phyloP scores from a whole-genome alignment of 371 early-diverging fungal genomes.

The Catenaria anguillulae region DNA sequence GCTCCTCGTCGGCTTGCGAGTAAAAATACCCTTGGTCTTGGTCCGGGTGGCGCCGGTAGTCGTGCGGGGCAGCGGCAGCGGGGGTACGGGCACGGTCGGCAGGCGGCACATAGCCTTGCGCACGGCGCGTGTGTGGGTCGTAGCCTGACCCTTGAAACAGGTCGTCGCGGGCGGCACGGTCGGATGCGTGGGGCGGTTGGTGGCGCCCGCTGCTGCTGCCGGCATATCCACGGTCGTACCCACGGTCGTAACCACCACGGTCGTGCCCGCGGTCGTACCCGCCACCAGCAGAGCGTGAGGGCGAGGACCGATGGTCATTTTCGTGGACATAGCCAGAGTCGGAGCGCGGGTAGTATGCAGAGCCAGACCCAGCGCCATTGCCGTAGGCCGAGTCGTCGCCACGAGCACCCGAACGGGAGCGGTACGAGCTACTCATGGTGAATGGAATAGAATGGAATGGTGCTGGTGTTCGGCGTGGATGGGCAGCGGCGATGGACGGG shows the following conservation, averaged over 20 bases:
- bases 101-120: too few species aligned
- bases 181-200: background rate
- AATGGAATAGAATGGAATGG: too few species aligned
- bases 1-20: conserved; percentile 1
- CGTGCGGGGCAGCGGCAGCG: background rate
- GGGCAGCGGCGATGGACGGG: too few species aligned
- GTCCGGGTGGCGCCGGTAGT: background rate
- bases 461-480: too few species aligned
- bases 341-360: background rate
- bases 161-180: background rate
- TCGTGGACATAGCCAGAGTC: background rate
- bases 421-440: too few species aligned
- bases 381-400: too few species aligned
- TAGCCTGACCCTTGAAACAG: background rate
- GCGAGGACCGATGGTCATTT: too few species aligned
- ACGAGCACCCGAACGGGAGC: too few species aligned
- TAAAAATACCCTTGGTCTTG: background rate
- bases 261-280: too few species aligned
- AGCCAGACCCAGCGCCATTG: too few species aligned
- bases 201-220: background rate
- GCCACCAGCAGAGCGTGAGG: background rate
- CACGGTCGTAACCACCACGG: too few species aligned
- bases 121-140: background rate
- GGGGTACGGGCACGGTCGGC: too few species aligned
- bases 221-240: background rate